phyloP scores from a whole-genome alignment of 805 yeast genomes.

The Ogataea paradorogensis region DNA sequence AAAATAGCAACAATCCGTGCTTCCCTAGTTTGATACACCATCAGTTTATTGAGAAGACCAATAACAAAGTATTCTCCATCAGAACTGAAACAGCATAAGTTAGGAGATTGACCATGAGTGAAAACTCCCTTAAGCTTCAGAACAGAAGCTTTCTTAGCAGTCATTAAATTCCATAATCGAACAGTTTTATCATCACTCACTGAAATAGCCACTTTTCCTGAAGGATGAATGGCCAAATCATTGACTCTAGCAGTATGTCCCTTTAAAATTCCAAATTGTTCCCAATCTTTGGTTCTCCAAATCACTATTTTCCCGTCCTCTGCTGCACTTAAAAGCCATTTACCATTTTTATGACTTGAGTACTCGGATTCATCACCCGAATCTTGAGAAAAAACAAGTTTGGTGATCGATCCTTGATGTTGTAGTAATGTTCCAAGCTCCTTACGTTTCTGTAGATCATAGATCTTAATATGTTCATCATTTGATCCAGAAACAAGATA shows the following conservation, averaged over 20 bases:
- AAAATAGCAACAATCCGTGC: conserved; percentile 57
- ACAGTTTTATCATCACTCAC: conserved; percentile 84
- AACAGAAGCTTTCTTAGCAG: conserved; percentile 87
- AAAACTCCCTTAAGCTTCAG: conserved; percentile 70
- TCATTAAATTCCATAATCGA: conserved; percentile 94
- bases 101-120: conserved; percentile 52
- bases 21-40: conserved; percentile 60
- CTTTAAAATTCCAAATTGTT: conserved; percentile 77
- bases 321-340: conserved; percentile 88
- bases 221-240: conserved; percentile 85
- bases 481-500: conserved; percentile 91
- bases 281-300: conserved; percentile 99
- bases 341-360: conserved; percentile 49
- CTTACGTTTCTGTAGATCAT: conserved; percentile 89
- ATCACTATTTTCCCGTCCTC: conserved; percentile 87
- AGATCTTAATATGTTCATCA: conserved; percentile 92
- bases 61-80: conserved; percentile 78
- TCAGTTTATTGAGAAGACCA: conserved; percentile 63
- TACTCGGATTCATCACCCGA: conserved; percentile 27
- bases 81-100: conserved; percentile 30
- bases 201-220: conserved; percentile 85
- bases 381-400: conserved; percentile 66
- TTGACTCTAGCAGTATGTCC: conserved; percentile 85
- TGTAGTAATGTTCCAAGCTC: conserved; percentile 88
- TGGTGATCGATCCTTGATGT: conserved; percentile 84